Evolutionary conservation across 257 asterid species (phyloP).

Genomic region (Anisodus acutangulus): DNA sequence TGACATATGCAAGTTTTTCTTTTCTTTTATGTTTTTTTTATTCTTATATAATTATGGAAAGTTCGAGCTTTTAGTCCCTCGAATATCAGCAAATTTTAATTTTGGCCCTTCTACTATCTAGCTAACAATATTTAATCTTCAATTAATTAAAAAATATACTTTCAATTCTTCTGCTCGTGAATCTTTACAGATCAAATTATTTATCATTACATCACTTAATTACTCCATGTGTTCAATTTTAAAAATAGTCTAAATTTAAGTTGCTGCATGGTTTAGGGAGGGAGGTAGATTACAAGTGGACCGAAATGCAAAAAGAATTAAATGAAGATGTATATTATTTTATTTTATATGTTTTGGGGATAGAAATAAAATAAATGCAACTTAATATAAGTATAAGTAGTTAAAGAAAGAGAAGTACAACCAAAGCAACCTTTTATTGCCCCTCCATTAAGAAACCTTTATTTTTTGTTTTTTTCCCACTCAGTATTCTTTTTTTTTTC

Average conservation of each 20-base stretch:
- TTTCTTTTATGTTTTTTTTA: constrained; percentile 29
- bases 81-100: not conserved
- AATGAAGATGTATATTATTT: not conserved
- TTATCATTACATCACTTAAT: not conserved
- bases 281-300: not conserved
- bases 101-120: not conserved
- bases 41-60: not conserved
- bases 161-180: not conserved
- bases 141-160: no score
- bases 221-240: not conserved
- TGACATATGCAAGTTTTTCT: not conserved
- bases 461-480: not conserved
- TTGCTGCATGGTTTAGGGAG: not conserved
- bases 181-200: not conserved
- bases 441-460: constrained; percentile 67
- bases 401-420: constrained; percentile 50
- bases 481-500: not conserved
- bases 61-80: not conserved
- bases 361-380: not conserved
- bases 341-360: not conserved
- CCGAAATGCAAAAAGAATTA: not conserved
- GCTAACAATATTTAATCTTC: not conserved
- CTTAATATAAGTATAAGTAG: not conserved
- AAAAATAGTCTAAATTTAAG: not conserved
- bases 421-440: constrained; percentile 61